A percentile compares a stretch with the other conserved stretches of the same genome.
Evolutionary conservation across 345 rosid species (phyloP).

Genomic region (Melastoma malabathricum): DNA sequence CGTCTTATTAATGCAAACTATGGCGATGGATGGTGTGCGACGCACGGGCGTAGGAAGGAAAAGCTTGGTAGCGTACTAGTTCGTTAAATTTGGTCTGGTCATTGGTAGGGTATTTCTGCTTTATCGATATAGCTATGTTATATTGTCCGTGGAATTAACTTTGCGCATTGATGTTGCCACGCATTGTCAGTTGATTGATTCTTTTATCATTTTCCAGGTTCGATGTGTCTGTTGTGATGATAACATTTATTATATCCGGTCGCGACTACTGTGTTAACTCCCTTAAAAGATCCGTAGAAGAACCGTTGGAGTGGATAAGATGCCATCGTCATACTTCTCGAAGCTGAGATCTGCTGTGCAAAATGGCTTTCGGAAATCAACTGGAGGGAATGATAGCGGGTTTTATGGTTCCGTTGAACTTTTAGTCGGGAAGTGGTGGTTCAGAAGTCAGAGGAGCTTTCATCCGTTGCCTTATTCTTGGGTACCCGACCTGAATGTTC

Average conservation of each 20-base stretch:
- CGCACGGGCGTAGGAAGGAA: too few relatives aligned
- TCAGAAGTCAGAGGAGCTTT: slow-evolving; percentile 38
- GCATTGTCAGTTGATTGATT: too few relatives aligned
- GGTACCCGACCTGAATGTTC: slow-evolving; percentile 28
- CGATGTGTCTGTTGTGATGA: slow-evolving; percentile 9
- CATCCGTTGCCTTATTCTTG: slow-evolving; percentile 29
- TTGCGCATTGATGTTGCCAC: too few relatives aligned
- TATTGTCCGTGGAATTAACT: too few relatives aligned
- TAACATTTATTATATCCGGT: background rate
- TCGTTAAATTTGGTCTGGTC: too few relatives aligned
- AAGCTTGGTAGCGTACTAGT: too few relatives aligned
- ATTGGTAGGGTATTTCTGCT: too few relatives aligned
- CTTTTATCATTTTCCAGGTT: too few relatives aligned
- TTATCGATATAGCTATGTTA: too few relatives aligned
- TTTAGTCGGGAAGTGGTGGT: slow-evolving; percentile 37
- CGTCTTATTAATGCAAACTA: too few relatives aligned
- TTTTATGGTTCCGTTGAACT: slow-evolving; percentile 27
- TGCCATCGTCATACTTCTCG: slow-evolving; percentile 37
- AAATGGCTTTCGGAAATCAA: slow-evolving; percentile 31
- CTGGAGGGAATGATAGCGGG: slow-evolving; percentile 20
- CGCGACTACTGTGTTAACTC: too few relatives aligned
- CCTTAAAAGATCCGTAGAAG: slow-evolving; percentile 7
- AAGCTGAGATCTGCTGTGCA: slow-evolving; percentile 41
- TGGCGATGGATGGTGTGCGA: too few relatives aligned
- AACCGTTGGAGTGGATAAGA: slow-evolving; percentile 33